phyloP scores from a whole-genome alignment of 768 basidiomycete species.

The Rhodotorula kratochvilovae region DNA sequence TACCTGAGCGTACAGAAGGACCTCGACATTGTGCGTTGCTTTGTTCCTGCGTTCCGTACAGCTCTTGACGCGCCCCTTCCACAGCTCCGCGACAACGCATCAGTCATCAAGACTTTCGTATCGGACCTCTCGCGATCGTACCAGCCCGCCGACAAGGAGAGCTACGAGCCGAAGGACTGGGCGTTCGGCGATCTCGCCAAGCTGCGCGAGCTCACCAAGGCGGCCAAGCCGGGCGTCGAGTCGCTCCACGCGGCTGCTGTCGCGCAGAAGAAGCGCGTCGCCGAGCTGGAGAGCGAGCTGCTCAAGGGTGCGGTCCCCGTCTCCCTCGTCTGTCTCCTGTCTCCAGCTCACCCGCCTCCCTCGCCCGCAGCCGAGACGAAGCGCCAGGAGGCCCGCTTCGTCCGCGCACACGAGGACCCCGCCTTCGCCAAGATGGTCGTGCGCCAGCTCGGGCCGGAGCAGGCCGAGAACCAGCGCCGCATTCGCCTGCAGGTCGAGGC shows the following conservation, averaged over 20 bases:
- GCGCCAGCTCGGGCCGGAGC: constrained; percentile 79
- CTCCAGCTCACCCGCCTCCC: not conserved
- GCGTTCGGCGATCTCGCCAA: constrained; percentile 31
- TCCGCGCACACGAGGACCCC: constrained; percentile 69
- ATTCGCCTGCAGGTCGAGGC: constrained; percentile 61
- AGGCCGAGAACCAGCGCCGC: constrained; percentile 72
- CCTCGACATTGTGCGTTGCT: constrained; percentile 29
- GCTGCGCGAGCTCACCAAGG: constrained; percentile 17
- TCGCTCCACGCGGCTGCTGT: constrained; percentile 11
- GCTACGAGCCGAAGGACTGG: constrained; percentile 16
- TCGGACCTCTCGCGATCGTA: not conserved
- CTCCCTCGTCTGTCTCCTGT: not conserved
- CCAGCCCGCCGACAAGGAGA: not conserved
- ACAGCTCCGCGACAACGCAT: constrained; percentile 24
- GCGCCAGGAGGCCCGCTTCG: constrained; percentile 78
- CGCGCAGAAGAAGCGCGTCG: constrained; percentile 29
- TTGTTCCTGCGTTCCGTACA: too few species aligned
- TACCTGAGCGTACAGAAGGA: constrained; percentile 34
- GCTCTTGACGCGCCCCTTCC: not conserved
- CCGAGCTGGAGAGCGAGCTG: constrained; percentile 28
- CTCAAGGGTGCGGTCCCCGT: constrained; percentile 25
- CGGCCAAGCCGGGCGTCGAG: constrained; percentile 19
- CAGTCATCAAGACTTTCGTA: constrained; percentile 10
- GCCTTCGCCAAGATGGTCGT: constrained; percentile 71
- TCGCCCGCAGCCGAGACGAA: constrained; percentile 63